Conservation (phyloP, 2,329 filamentous ascomycete genomes). For the Gaeumannomyces sp. region DNA sequence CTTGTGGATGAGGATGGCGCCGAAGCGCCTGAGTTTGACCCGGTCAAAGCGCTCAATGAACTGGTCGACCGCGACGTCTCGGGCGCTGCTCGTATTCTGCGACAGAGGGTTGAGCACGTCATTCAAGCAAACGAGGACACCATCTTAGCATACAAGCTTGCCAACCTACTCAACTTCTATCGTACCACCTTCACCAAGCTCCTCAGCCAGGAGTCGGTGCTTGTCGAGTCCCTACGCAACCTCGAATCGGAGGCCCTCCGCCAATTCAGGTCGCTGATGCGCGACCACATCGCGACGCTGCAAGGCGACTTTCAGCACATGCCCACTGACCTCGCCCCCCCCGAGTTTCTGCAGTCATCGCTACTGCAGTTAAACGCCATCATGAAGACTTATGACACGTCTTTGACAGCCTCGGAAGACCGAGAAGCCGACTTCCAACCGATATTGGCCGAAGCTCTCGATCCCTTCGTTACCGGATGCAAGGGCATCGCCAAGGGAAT, state of each 20-base stretch:
- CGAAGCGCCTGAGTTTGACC: slow-evolving; percentile 60
- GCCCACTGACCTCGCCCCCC: slow-evolving; percentile 68
- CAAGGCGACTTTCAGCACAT: slow-evolving; percentile 66
- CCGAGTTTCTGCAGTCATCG: slow-evolving; percentile 74
- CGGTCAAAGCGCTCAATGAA: slow-evolving; percentile 72
- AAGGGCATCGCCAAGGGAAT: slow-evolving; percentile 61
- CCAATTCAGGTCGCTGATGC: slow-evolving; percentile 75
- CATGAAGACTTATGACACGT: slow-evolving; percentile 82
- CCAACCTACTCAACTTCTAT: slow-evolving; percentile 87
- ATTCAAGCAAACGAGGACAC: slow-evolving; percentile 89
- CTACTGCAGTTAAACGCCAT: slow-evolving; percentile 71
- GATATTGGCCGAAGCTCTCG: slow-evolving; percentile 71
- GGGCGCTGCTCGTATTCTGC: slow-evolving; percentile 75
- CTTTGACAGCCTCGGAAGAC: slow-evolving; percentile 54
- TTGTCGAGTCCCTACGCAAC: slow-evolving; percentile 61
- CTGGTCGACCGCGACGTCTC: slow-evolving; percentile 81
- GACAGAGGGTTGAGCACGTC: slow-evolving; percentile 84
- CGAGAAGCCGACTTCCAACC: slow-evolving; percentile 65
- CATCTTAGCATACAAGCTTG: slow-evolving; percentile 81
- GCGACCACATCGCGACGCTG: slow-evolving; percentile 70
- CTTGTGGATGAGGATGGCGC: slow-evolving; percentile 54
- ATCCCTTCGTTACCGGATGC: slow-evolving; percentile 77
- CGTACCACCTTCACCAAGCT: slow-evolving; percentile 76
- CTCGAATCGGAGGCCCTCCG: slow-evolving; percentile 72
- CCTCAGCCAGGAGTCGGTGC: slow-evolving; percentile 59